A percentile compares a stretch with the other conserved stretches of the same genome.
Conservation (phyloP, 805 yeast species). For the Helenozyma rhizophorensis region DNA sequence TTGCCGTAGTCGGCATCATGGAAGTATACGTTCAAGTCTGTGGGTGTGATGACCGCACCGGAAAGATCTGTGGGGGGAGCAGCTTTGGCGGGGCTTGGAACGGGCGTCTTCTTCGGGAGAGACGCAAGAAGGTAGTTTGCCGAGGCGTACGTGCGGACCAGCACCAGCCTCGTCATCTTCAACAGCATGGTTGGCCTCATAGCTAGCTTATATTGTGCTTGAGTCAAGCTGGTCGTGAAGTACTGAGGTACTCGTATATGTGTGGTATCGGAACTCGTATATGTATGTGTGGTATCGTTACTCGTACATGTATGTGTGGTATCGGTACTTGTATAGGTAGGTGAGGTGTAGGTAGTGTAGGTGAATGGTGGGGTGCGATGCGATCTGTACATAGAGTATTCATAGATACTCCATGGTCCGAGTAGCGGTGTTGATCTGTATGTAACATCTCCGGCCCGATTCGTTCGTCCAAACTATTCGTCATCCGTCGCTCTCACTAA, state of each 20-base stretch:
- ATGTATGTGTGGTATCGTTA: too few relatives aligned
- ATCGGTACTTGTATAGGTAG: too few relatives aligned
- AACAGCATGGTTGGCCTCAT: too few relatives aligned
- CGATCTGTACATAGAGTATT: too few relatives aligned
- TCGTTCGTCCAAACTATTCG: background rate
- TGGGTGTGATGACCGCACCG: conserved; percentile 7
- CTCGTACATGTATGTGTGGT: too few relatives aligned
- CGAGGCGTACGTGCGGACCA: conserved; percentile 1
- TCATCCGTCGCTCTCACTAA: conserved; percentile 1
- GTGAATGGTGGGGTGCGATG: too few relatives aligned
- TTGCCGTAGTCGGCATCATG: conserved; percentile 3
- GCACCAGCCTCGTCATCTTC: background rate
- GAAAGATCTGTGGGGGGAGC: background rate
- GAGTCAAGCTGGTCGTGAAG: too few relatives aligned
- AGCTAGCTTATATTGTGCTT: too few relatives aligned
- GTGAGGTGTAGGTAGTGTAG: too few relatives aligned
- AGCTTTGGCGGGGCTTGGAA: conserved; percentile 2
- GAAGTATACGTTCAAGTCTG: conserved; percentile 10
- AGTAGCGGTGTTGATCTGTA: conserved; percentile 5
- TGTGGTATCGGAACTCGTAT: too few relatives aligned
- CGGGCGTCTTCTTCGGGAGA: conserved; percentile 6
- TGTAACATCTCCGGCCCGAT: background rate
- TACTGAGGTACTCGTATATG: too few relatives aligned
- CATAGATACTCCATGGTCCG: too few relatives aligned
- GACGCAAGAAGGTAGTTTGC: conserved; percentile 8